phyloP scores from a whole-genome alignment of 805 yeast species.

The Candida tallmaniae region DNA sequence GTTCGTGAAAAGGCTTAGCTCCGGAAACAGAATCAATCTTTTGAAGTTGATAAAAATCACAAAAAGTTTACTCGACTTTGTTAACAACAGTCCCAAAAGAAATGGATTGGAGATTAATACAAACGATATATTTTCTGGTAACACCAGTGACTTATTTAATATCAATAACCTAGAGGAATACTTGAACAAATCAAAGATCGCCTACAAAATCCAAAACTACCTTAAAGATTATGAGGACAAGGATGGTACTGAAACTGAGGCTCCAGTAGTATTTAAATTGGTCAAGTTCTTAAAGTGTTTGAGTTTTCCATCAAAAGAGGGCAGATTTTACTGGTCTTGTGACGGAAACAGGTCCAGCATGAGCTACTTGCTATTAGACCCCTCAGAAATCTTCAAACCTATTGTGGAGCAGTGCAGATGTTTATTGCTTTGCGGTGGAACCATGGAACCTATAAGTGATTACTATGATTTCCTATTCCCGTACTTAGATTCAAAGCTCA shows the following conservation, averaged over 20 bases:
- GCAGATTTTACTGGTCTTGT: conserved; percentile 65
- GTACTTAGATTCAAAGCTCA: conserved; percentile 29
- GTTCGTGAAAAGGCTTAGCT: conserved; percentile 61
- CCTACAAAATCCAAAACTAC: conserved; percentile 77
- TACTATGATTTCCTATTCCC: conserved; percentile 66
- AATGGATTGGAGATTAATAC: conserved; percentile 55
- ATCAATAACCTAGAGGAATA: conserved; percentile 63
- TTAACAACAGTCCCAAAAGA: conserved; percentile 26
- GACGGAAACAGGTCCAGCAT: conserved; percentile 30
- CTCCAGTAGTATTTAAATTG: conserved; percentile 63
- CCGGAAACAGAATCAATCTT: conserved; percentile 67
- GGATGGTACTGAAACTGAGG: conserved; percentile 4
- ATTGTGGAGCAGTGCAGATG: conserved; percentile 62
- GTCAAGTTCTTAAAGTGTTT: conserved; percentile 60
- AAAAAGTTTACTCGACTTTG: conserved; percentile 46
- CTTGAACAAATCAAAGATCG: conserved; percentile 65
- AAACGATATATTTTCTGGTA: conserved; percentile 49
- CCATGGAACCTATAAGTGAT: conserved; percentile 87
- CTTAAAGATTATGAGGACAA: conserved; percentile 28
- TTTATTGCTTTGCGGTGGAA: conserved; percentile 87
- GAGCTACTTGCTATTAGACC: conserved; percentile 75
- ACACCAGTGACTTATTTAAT: conserved; percentile 69
- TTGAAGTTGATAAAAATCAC: conserved; percentile 59
- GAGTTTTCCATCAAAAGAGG: conserved; percentile 74
- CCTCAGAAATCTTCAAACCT: conserved; percentile 63